Conservation (phyloP, 768 basidiomycete genomes). For the Leucosporidium scottii region DNA sequence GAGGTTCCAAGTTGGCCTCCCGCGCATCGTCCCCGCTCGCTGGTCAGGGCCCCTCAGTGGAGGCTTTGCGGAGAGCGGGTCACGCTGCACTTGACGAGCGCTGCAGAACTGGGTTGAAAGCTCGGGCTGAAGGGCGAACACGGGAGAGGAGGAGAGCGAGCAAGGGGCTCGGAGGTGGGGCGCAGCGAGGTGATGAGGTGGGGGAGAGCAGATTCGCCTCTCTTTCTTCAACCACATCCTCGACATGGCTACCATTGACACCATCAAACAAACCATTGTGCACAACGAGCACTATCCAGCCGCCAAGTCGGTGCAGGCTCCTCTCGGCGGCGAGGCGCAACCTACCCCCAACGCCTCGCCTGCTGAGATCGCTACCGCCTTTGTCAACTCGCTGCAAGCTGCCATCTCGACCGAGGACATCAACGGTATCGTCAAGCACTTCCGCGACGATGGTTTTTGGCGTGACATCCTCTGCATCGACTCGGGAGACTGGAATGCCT, state of each 20-base stretch:
- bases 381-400: constrained; percentile 10
- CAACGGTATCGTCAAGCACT: constrained; percentile 28
- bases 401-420: constrained; percentile 23
- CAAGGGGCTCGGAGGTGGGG: too few relatives aligned
- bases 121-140: too few relatives aligned
- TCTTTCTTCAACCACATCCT: too few relatives aligned
- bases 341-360: background rate
- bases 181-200: too few relatives aligned
- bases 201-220: too few relatives aligned
- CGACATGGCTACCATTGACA: constrained; percentile 6
- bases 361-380: constrained; percentile 12
- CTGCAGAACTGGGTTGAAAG: too few relatives aligned
- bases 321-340: background rate
- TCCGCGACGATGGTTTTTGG: constrained; percentile 34
- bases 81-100: too few relatives aligned
- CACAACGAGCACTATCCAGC: constrained; percentile 9
- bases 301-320: background rate
- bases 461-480: constrained; percentile 29
- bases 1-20: too few relatives aligned
- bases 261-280: constrained; percentile 14
- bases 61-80: too few relatives aligned
- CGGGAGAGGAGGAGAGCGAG: too few relatives aligned
- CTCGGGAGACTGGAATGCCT: background rate
- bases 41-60: too few relatives aligned
- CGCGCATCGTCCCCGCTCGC: too few relatives aligned